Evolutionary conservation across 768 basidiomycete species (phyloP).

Genomic region (Suillus weaverae): DNA sequence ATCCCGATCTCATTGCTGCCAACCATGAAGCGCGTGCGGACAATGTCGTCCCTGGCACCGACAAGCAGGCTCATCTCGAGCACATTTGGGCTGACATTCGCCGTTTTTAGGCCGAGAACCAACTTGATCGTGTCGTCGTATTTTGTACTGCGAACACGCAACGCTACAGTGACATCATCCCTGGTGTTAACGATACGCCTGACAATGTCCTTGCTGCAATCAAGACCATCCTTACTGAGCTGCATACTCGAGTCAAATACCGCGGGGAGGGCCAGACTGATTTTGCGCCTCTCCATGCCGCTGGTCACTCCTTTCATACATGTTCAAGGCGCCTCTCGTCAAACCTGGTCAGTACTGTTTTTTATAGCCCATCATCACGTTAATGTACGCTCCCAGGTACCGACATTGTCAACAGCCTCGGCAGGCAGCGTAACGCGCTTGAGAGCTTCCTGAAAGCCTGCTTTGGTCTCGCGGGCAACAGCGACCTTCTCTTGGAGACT

Average conservation of each 20-base stretch:
- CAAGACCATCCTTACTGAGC: conserved; percentile 87
- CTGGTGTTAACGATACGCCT: conserved; percentile 94
- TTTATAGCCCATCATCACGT: not conserved
- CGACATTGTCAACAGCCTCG: conserved; percentile 93
- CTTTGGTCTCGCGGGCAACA: conserved; percentile 79
- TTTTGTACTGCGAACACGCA: conserved; percentile 99
- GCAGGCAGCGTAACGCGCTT: conserved; percentile 92
- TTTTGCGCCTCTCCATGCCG: conserved; percentile 84
- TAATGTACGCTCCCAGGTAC: conserved; percentile 46
- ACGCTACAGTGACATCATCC: conserved; percentile 92
- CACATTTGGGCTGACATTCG: conserved; percentile 90
- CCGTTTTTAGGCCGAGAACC: conserved; percentile 81
- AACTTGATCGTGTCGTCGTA: conserved; percentile 87
- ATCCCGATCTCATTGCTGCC: conserved; percentile 96
- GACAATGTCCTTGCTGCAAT: conserved; percentile 83
- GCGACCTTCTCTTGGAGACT: conserved; percentile 83
- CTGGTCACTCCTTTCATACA: conserved; percentile 90
- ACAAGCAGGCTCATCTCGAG: conserved; percentile 92
- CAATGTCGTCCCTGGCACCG: conserved; percentile 80
- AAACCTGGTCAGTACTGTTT: conserved; percentile 63
- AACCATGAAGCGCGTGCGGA: conserved; percentile 97
- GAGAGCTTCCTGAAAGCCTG: conserved; percentile 95
- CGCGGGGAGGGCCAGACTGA: conserved; percentile 58
- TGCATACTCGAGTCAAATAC: conserved; percentile 91
- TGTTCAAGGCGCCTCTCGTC: conserved; percentile 98